Evolutionary conservation across 371 early-diverging fungal species (phyloP).

Genomic region (Basidiobolus meristosporus): DNA sequence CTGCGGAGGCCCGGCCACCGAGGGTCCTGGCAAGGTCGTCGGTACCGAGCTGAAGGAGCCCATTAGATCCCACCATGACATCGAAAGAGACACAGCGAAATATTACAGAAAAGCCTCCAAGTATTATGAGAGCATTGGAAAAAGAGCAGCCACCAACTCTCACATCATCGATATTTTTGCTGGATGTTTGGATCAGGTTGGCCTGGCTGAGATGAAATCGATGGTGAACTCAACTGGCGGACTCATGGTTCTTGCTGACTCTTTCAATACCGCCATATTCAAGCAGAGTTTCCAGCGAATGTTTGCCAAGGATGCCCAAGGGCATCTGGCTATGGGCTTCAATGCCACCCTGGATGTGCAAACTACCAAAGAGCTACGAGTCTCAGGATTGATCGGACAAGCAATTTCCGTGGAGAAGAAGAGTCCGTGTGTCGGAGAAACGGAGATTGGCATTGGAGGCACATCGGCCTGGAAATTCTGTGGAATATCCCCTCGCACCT

Average conservation of each 20-base stretch:
- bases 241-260: conserved; percentile 88
- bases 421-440: conserved; percentile 81
- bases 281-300: conserved; percentile 90
- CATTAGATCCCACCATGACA: conserved; percentile 93
- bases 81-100: conserved; percentile 87
- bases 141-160: conserved; percentile 69
- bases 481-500: conserved; percentile 68
- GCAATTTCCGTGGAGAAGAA: conserved; percentile 84
- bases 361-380: conserved; percentile 84
- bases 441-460: conserved; percentile 93
- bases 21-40: conserved; percentile 96
- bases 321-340: conserved; percentile 86
- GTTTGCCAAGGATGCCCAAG: conserved; percentile 78
- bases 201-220: conserved; percentile 93
- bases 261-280: conserved; percentile 90
- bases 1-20: conserved; percentile 95
- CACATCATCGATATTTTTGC: conserved; percentile 82
- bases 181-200: conserved; percentile 89
- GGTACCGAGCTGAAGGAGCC: conserved; percentile 84
- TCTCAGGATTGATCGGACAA: conserved; percentile 91
- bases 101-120: conserved; percentile 83
- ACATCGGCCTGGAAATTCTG: conserved; percentile 93
- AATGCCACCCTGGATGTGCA: conserved; percentile 96
- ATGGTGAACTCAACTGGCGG: conserved; percentile 91
- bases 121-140: conserved; percentile 87